phyloP scores from a whole-genome alignment of 257 asterid genomes.

The Solanum megistacrolobum region DNA sequence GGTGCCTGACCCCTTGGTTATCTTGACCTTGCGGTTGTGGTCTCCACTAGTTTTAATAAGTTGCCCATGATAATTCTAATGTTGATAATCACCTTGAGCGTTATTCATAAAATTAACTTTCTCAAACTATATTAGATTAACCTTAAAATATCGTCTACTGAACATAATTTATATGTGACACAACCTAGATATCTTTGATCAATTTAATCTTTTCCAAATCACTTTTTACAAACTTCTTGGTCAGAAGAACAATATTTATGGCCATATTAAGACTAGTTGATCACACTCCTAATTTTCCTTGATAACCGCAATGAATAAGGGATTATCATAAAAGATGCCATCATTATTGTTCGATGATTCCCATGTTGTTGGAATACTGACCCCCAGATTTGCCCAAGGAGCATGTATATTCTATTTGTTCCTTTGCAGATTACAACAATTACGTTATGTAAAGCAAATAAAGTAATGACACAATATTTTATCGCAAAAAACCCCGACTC shows the following conservation, averaged over 20 bases:
- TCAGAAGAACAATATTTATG: neutral
- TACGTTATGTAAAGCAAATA: too few species aligned
- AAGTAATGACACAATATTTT: too few species aligned
- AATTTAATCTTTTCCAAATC: too few species aligned
- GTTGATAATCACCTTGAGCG: neutral
- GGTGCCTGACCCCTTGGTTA: neutral
- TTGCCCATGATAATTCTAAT: neutral
- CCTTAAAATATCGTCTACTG: neutral
- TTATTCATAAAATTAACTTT: neutral
- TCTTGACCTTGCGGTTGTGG: neutral
- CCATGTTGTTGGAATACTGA: too few species aligned
- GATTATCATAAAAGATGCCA: neutral
- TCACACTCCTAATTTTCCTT: too few species aligned
- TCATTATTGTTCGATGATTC: neutral
- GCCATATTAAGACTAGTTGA: neutral
- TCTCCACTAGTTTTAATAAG: neutral
- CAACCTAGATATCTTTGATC: too few species aligned
- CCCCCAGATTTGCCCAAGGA: too few species aligned
- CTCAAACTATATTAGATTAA: neutral
- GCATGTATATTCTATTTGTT: too few species aligned
- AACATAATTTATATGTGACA: neutral
- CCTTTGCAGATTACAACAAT: too few species aligned
- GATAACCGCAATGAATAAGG: neutral
- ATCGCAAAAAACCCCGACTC: too few species aligned
- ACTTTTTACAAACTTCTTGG: too few species aligned